phyloP scores from a whole-genome alignment of 352 stramenopile species.

The Phytophthora nicotianae region DNA sequence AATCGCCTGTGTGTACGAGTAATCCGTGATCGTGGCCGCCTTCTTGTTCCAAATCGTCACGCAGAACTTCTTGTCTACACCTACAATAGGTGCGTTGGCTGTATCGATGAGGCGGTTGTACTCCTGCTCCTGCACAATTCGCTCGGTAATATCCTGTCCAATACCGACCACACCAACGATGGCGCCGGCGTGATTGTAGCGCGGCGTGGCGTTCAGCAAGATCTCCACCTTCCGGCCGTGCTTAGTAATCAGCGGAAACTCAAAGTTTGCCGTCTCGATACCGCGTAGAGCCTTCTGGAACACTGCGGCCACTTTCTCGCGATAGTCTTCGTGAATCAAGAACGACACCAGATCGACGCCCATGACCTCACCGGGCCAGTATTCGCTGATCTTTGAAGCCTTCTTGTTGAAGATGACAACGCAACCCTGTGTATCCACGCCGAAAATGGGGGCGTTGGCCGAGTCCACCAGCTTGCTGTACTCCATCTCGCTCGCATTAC shows the following conservation, averaged over 20 bases:
- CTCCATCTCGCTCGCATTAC: conserved; percentile 70
- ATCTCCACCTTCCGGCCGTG: conserved; percentile 76
- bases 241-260: conserved; percentile 87
- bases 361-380: conserved; percentile 87
- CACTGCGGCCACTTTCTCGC: conserved; percentile 64
- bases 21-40: conserved; percentile 87
- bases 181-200: conserved; percentile 63
- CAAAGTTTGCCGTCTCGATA: conserved; percentile 73
- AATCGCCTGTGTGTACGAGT: conserved; percentile 87
- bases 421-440: conserved; percentile 56
- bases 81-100: conserved; percentile 85
- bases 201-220: conserved; percentile 76
- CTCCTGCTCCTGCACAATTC: conserved; percentile 81
- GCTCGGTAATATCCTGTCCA: conserved; percentile 84
- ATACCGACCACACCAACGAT: conserved; percentile 82
- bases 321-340: conserved; percentile 79
- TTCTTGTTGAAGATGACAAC: conserved; percentile 93
- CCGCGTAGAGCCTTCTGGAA: conserved; percentile 75
- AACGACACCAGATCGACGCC: conserved; percentile 76
- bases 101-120: conserved; percentile 84
- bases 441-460: conserved; percentile 83
- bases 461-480: conserved; percentile 77
- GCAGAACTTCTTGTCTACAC: conserved; percentile 76
- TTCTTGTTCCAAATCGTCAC: conserved; percentile 96
- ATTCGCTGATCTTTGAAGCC: conserved; percentile 88